phyloP scores from a whole-genome alignment of 441 rosid genomes.

The Viola pubescens region DNA sequence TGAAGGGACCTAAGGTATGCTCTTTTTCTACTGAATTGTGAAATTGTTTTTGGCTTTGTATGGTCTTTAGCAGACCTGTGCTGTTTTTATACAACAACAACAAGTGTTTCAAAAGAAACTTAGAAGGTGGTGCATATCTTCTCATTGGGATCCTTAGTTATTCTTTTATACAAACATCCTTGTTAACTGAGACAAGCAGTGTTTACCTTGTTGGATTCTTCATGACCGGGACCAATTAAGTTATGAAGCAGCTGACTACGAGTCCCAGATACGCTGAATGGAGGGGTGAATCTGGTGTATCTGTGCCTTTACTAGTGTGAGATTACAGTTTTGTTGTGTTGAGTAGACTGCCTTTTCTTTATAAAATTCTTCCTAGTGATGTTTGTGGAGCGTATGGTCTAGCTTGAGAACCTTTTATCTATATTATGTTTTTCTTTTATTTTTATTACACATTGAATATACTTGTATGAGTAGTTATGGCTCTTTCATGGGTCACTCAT shows the following conservation, averaged over 20 bases:
- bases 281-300: no score
- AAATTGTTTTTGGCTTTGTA: neutral
- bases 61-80: neutral
- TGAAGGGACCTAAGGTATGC: conserved; percentile 90
- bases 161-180: neutral
- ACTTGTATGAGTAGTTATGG: neutral
- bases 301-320: no score
- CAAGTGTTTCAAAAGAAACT: neutral
- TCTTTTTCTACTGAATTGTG: conserved; percentile 6
- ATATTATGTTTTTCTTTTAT: neutral
- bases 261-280: no score
- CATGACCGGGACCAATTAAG: no score
- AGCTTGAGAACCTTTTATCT: no score
- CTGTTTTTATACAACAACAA: neutral
- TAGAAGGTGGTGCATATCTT: neutral
- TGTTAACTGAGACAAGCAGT: no score
- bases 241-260: no score
- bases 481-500: conserved; percentile 3
- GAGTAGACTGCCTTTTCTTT: no score
- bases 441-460: neutral
- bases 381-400: no score
- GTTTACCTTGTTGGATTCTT: no score
- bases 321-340: no score
- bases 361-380: neutral
- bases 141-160: neutral